Evolutionary conservation across 257 asterid genomes (phyloP), one percentile per base, ranked within the genome.

Genomic region (Catharanthus roseus): DNA sequence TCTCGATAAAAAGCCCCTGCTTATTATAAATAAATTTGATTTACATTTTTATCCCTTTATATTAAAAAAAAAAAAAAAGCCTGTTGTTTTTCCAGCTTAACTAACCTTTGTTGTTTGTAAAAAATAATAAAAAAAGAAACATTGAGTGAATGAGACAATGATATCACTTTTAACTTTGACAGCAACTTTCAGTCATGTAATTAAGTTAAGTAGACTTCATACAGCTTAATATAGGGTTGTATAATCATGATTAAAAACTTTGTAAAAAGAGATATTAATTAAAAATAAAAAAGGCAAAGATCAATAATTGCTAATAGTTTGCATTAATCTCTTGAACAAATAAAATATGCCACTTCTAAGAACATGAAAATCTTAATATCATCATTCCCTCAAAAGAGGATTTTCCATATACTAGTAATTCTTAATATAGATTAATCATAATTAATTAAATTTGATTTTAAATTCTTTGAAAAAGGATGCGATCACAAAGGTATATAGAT

Each of bases 381-480:
- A 61, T 33, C 44, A 61, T 33, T 61, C 66, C 16, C 45, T 44
- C 3, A 31, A 31, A 58, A 29, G 65, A 60, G 42, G 42, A 60
- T 60, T 60, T n/a, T n/a, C n/a, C n/a, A n/a, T n/a, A n/a, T n/a
- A n/a, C n/a, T n/a, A n/a, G n/a, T 60, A 33, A 16, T 60, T 57
- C 28, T 6, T 26, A 24, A 10, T 13, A 29, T 57, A 12, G 18
- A 10, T 60, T 42, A 42, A 42, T 42, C 12, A 60, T 38, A 38
- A 38, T 38, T 60, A 36, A 31, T 61, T 61, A 19, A 26, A 61
- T 4, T 16, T 29, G 47, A 34, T 11, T 61, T 15, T 61, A 1
- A 13, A 16, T 28, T 65, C n/a, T 44, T 66, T 34, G 34, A 9
- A 19, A 66, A 41, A 26, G 55, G 70, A 66, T 66, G 70, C 70